Conservation (phyloP, 257 asterid genomes). For the Salvia hispanica region DNA sequence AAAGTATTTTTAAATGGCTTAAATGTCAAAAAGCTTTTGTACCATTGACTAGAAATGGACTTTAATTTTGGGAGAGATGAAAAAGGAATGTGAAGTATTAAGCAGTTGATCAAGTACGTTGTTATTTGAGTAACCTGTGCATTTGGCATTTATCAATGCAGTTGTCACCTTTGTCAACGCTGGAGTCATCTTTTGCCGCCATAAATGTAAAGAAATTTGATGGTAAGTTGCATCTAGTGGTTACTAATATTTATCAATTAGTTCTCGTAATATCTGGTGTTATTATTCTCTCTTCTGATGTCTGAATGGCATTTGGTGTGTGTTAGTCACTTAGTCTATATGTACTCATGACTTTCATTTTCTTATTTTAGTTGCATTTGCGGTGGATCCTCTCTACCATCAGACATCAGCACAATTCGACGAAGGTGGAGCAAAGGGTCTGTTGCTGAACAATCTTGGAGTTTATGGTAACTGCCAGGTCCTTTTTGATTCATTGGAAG, state of each 20-base stretch:
- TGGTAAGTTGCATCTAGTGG: constrained; percentile 51
- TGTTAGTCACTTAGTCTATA: constrained; percentile 1
- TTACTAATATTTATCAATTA: constrained; percentile 10
- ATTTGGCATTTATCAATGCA: constrained; percentile 46
- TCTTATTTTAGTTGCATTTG: constrained; percentile 69
- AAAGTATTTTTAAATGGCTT: background rate
- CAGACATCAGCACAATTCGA: constrained; percentile 51
- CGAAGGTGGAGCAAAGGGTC: constrained; percentile 96
- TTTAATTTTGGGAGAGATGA: background rate
- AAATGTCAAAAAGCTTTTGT: background rate
- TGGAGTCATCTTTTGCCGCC: constrained; percentile 85
- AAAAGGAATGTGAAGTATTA: background rate
- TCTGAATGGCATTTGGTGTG: constrained; percentile 10
- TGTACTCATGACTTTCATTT: constrained; percentile 19
- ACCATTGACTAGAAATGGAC: background rate
- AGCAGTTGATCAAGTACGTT: constrained; percentile 13
- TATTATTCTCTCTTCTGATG: background rate
- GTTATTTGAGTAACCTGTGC: background rate
- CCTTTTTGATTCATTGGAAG: constrained; percentile 85
- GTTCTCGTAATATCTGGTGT: constrained; percentile 10
- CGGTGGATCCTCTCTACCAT: constrained; percentile 96
- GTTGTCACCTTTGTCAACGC: constrained; percentile 85
- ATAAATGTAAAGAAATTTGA: constrained; percentile 89
- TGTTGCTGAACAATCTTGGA: constrained; percentile 90
- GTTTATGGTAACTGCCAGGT: constrained; percentile 85